Conservation (phyloP, 202 grass and related monocot genomes). For the Carex sylvatica region DNA sequence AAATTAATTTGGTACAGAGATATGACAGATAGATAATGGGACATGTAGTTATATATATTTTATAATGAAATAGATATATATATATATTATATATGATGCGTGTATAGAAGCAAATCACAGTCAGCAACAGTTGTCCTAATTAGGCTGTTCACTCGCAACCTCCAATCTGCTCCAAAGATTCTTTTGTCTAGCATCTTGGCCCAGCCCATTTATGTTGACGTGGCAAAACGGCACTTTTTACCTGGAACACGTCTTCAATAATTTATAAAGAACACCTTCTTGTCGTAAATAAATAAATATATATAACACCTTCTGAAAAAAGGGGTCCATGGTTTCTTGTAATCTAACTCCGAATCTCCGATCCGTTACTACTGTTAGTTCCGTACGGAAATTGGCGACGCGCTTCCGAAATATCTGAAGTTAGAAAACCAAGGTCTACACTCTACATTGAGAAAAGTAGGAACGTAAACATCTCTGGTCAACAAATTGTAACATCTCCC, state of each 20-base stretch:
- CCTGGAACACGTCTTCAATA: background rate
- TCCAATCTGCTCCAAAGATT: background rate
- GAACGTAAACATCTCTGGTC: background rate
- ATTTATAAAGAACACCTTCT: too few species aligned
- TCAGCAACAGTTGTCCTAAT: slow-evolving; percentile 14
- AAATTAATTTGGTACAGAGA: background rate
- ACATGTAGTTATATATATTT: background rate
- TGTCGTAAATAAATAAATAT: too few species aligned
- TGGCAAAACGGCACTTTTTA: background rate
- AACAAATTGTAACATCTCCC: background rate
- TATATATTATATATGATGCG: background rate
- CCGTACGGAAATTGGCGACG: background rate
- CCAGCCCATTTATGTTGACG: background rate
- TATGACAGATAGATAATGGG: background rate
- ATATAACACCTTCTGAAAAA: background rate
- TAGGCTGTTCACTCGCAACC: slow-evolving; percentile 3
- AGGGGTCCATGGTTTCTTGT: background rate
- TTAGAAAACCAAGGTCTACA: background rate
- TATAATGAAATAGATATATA: background rate
- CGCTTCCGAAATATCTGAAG: background rate
- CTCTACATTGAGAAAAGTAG: background rate
- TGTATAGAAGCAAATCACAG: slow-evolving; percentile 1
- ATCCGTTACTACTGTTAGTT: background rate
- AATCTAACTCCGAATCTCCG: too few species aligned
- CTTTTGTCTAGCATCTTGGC: background rate